Percentiles rank a stretch among this genome's conserved stretches.
phyloP scores from a whole-genome alignment of 2,329 filamentous ascomycete genomes.

The Claviceps cyperi region DNA sequence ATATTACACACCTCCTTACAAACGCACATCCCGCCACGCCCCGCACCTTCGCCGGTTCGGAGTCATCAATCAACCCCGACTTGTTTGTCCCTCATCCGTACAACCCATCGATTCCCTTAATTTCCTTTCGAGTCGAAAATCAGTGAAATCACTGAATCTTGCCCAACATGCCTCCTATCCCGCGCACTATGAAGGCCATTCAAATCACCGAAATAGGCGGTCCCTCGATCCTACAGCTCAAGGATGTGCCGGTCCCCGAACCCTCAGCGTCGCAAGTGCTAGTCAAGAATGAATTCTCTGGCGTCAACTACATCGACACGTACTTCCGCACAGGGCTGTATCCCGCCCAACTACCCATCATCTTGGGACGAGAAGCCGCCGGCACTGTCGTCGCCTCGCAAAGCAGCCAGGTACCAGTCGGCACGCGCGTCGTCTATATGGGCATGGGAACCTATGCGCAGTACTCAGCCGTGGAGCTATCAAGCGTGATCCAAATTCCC shows the following conservation, averaged over 20 bases:
- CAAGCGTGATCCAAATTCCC: conserved; percentile 48
- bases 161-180: conserved; percentile 50
- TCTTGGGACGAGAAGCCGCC: conserved; percentile 65
- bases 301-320: conserved; percentile 81
- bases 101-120: too few relatives aligned
- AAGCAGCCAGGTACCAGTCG: conserved; percentile 42
- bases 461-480: conserved; percentile 38
- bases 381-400: conserved; percentile 54
- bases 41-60: too few relatives aligned
- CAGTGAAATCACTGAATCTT: too few relatives aligned
- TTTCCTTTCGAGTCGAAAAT: too few relatives aligned
- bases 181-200: conserved; percentile 55
- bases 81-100: too few relatives aligned
- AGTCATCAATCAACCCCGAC: too few relatives aligned
- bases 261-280: conserved; percentile 58
- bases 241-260: conserved; percentile 53
- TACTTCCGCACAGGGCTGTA: conserved; percentile 86
- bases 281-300: conserved; percentile 65
- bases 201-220: conserved; percentile 52
- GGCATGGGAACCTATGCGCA: conserved; percentile 37
- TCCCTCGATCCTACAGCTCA: conserved; percentile 57
- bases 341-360: conserved; percentile 54
- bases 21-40: too few relatives aligned
- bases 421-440: conserved; percentile 61
- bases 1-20: too few relatives aligned